Base-by-base conservation (phyloP, 371 early-diverging fungal genomes). In the Mortierella sp. region DNA sequence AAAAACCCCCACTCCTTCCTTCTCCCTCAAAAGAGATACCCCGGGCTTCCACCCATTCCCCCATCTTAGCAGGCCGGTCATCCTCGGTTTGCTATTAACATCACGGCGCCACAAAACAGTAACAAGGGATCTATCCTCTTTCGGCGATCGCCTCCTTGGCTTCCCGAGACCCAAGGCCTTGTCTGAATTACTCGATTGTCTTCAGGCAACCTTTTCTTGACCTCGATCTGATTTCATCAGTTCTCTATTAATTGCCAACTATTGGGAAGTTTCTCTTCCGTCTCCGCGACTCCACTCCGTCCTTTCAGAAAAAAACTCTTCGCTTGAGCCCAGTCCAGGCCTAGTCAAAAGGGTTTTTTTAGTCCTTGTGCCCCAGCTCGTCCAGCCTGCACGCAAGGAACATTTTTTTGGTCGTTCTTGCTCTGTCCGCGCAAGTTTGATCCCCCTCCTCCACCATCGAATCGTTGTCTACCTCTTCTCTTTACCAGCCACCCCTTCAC, bases 101-200 rank as follows among this genome's bases (percentile, higher is more conserved):
- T 87, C 88, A 89, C 89, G 89, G 82, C 88, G 83, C 84, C 85
- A 88, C 87, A 85, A 86, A 89, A 82, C 84, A 88, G 82, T 84
- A 87, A 87, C 75, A 81, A 83, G 67, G 75, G 83, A 74, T 87
- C 85, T 77, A 83, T 86, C 85, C 86, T 86, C 84, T 84, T 88
- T 85, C 86, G 84, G 83, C 88, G 89, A 81, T 87, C 87, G 73
- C 88, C 89, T 84, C 89, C 89, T 84, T 89, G 89, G 89, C 88
- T 86, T 66, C 76, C 81, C 73, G 73, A 75, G 70, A 69, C 68
- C 69, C 80, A 70, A 79, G 74, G 81, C 76, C 73, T 72, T 73
- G 70, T 70, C 71, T 80, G 71, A 80, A 62, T 53, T 75, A 69
- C 73, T 79, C 80, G 60, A 61, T 16, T 66, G 72, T 70, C 70